phyloP scores from a whole-genome alignment of 2,329 filamentous ascomycete species.

The Aspergillus neotritici region DNA sequence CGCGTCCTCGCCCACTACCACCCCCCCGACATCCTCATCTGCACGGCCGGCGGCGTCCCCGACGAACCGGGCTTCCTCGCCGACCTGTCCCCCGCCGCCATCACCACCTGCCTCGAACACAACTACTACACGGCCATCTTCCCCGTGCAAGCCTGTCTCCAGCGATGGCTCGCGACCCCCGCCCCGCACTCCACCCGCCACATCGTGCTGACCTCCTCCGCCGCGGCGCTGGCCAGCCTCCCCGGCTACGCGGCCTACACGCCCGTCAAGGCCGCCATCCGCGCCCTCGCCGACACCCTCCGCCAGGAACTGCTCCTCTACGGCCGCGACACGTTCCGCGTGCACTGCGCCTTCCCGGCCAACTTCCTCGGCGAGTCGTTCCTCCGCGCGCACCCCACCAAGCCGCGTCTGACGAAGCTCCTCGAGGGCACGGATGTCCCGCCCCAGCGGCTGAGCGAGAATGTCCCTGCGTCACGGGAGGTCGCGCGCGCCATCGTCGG shows the following conservation, averaged over 20 bases:
- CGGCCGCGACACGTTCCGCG: not conserved
- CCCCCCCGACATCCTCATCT: slow-evolving; percentile 12
- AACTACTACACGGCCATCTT: slow-evolving; percentile 10
- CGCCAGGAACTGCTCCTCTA: slow-evolving; percentile 10
- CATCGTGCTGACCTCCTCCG: slow-evolving; percentile 10
- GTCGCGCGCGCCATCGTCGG: slow-evolving; percentile 4
- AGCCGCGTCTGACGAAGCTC: slow-evolving; percentile 6
- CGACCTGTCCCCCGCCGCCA: slow-evolving; percentile 8
- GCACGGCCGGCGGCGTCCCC: slow-evolving; percentile 13
- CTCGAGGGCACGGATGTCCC: slow-evolving; percentile 4
- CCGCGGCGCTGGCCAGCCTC: slow-evolving; percentile 6
- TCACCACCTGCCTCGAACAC: slow-evolving; percentile 10
- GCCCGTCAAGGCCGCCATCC: slow-evolving; percentile 10
- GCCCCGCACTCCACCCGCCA: not conserved
- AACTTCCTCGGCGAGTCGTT: slow-evolving; percentile 6
- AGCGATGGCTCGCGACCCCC: slow-evolving; percentile 2
- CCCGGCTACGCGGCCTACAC: slow-evolving; percentile 12
- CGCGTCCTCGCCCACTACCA: not conserved
- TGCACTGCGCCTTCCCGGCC: slow-evolving; percentile 10
- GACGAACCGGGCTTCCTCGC: slow-evolving; percentile 15
- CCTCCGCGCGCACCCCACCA: slow-evolving; percentile 2
- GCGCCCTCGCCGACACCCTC: slow-evolving; percentile 11
- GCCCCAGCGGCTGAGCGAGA: not conserved
- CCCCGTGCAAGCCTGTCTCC: slow-evolving; percentile 6
- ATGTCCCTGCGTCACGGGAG: not conserved